Evolutionary conservation across 2,329 filamentous ascomycete species (phyloP).

Genomic region (Exophiala sideris): DNA sequence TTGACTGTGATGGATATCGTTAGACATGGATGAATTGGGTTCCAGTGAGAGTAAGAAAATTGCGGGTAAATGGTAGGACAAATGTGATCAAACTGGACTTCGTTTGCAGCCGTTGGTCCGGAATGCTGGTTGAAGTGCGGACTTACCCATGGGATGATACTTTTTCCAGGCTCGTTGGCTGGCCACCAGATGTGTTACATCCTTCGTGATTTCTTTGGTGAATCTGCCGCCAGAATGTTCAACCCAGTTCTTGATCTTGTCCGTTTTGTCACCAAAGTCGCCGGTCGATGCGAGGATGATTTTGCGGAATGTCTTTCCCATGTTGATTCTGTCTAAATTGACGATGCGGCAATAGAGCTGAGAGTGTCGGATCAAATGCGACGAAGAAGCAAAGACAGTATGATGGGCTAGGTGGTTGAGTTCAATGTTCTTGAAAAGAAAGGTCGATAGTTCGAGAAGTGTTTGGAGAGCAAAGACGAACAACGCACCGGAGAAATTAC

Average conservation of each 20-base stretch:
- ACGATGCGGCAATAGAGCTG: too few relatives aligned
- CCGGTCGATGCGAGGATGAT: conserved; percentile 58
- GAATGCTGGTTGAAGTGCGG: not conserved
- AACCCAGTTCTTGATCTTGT: conserved; percentile 66
- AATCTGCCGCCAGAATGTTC: conserved; percentile 59
- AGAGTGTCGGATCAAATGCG: not conserved
- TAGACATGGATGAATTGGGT: not conserved
- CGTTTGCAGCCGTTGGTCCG: too few relatives aligned
- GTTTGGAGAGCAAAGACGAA: too few relatives aligned
- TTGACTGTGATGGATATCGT: conserved; percentile 34
- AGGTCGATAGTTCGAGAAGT: too few relatives aligned
- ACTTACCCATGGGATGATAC: conserved; percentile 40
- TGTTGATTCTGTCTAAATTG: conserved; percentile 2
- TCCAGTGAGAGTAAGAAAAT: too few relatives aligned
- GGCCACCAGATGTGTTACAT: conserved; percentile 71
- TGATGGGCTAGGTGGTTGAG: too few relatives aligned
- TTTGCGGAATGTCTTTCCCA: conserved; percentile 43
- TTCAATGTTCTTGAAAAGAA: too few relatives aligned
- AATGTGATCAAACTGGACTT: not conserved
- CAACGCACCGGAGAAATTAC: too few relatives aligned
- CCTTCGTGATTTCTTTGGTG: conserved; percentile 47
- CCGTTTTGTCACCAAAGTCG: conserved; percentile 51
- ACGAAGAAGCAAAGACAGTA: not conserved
- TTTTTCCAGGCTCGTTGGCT: conserved; percentile 60
- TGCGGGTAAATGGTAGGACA: not conserved